Evolutionary conservation across 352 stramenopile genomes (phyloP), one percentile per base, ranked within the genome.

Genomic region (Phytophthora idaei): DNA sequence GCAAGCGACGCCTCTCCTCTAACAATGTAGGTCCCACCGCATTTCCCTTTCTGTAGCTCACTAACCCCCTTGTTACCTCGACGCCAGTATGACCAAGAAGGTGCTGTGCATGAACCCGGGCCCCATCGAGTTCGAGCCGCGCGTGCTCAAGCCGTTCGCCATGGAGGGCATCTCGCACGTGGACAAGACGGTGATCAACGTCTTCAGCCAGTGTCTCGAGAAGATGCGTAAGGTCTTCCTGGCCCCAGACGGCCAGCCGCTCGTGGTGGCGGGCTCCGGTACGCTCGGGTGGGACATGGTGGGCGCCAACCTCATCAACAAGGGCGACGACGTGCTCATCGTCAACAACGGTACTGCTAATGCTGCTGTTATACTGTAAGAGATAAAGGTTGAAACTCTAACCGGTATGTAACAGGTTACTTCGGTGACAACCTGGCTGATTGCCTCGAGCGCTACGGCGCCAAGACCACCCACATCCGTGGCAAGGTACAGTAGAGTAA

Each of bases 211-310:
- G 59, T 89, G 75, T 21, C 78, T 93, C 25, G 85, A 93, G 74
- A 91, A 93, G 79, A 87, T 91, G 79, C 85, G 85, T 69, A 88
- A 91, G 64, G 80, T 90, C 0, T 89, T 93, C 44, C 53, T 93
- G 57, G 82, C 85, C 14, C 68, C 78, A 1, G 85, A 93, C 42
- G 85, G 85, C 11, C 85, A 93, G 65, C 85, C 85, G 29, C 71
- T 93, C 15, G 52, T 93, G 5, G 85, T 93, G 27, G 74, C 79
- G 2, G 85, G 85, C 42, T 93, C 83, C 2, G 81, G 81, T 36
- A 92, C 83, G 4, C 72, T 92, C 34, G 85, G 85, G 17, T 93
- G 85, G 85, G 85, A 93, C 64, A 93, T 93, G 85, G 85, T 93
- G n/a, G 82, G 77, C 46, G 81, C 82, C 21, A 93, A 93, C 64